Evolutionary conservation across 139 green algal species (phyloP).

Genomic region (Pleodorina starrii): DNA sequence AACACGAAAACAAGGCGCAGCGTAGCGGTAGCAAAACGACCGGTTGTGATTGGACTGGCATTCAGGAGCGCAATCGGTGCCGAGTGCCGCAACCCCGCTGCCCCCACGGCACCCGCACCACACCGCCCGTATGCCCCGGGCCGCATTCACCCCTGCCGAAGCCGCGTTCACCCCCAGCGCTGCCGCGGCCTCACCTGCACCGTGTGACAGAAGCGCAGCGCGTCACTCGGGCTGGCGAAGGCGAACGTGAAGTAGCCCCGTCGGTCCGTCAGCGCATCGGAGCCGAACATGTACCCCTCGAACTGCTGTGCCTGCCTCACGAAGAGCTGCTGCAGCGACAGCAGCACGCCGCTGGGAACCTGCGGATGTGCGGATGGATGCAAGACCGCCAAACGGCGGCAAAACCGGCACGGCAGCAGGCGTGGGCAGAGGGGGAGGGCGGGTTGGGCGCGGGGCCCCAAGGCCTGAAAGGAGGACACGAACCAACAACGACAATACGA

Average conservation of each 20-base stretch:
- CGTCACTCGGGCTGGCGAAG: constrained; percentile 75
- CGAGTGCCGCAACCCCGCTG: no score
- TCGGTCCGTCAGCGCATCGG: constrained; percentile 24
- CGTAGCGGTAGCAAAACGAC: no score
- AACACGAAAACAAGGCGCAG: no score
- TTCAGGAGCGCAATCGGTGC: no score
- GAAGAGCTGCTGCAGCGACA: constrained; percentile 73
- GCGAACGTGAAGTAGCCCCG: constrained; percentile 65
- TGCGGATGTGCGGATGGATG: background rate
- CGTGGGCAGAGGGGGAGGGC: background rate
- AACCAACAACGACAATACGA: no score
- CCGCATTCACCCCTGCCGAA: background rate
- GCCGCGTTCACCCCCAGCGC: no score
- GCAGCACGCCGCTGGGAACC: constrained; percentile 39
- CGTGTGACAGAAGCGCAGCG: constrained; percentile 82
- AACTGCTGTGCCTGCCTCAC: constrained; percentile 83
- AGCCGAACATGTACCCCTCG: constrained; percentile 78
- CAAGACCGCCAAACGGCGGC: background rate
- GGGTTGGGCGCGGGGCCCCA: no score
- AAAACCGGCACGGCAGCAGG: background rate
- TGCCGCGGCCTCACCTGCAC: constrained; percentile 53
- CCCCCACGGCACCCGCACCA: no score
- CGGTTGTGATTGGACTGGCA: no score
- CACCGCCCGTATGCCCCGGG: no score
- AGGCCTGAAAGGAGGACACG: no score